Evolutionary conservation across 306 rosid genomes (phyloP).

Genomic region (Parietaria judaica): DNA sequence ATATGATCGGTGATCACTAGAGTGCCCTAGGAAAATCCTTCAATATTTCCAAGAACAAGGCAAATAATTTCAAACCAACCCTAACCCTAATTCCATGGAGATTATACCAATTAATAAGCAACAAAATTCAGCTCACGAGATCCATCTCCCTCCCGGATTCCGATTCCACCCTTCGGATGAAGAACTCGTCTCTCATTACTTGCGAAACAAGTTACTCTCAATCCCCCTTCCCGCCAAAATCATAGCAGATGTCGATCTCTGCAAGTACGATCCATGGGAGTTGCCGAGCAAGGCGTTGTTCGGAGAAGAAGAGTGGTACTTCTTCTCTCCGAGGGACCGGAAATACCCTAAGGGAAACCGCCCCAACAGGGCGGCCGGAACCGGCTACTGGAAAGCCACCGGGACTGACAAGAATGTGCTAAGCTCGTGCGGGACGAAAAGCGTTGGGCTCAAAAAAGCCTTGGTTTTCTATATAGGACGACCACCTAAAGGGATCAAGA

Average conservation of each 20-base stretch:
- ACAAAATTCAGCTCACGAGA: slow-evolving; percentile 20
- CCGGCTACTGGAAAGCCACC: slow-evolving; percentile 78
- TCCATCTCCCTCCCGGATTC: slow-evolving; percentile 74
- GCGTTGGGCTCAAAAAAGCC: slow-evolving; percentile 68
- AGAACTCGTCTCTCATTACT: slow-evolving; percentile 61
- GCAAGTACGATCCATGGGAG: slow-evolving; percentile 70
- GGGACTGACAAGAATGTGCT: slow-evolving; percentile 65
- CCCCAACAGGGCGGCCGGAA: slow-evolving; percentile 69
- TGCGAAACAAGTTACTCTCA: slow-evolving; percentile 52
- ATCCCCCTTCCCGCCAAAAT: slow-evolving; percentile 53
- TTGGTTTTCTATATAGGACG: slow-evolving; percentile 64
- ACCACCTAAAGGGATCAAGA: slow-evolving; percentile 66
- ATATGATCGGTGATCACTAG: slow-evolving; percentile 22
- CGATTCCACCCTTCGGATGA: slow-evolving; percentile 82
- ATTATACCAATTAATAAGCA: slow-evolving; percentile 11
- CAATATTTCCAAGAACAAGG: slow-evolving; percentile 15
- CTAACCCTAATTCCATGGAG: slow-evolving; percentile 29
- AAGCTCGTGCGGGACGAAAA: slow-evolving; percentile 48
- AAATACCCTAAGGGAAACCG: slow-evolving; percentile 76
- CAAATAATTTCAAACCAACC: background rate
- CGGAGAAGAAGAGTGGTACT: slow-evolving; percentile 71
- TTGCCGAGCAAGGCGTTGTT: slow-evolving; percentile 53
- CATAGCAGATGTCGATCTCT: slow-evolving; percentile 65
- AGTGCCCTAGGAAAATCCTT: slow-evolving; percentile 26
- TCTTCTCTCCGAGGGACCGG: slow-evolving; percentile 67